Evolutionary conservation across 345 rosid species (phyloP), one percentile per base, ranked within the genome.

Genomic region (Ceriops zippeliana): DNA sequence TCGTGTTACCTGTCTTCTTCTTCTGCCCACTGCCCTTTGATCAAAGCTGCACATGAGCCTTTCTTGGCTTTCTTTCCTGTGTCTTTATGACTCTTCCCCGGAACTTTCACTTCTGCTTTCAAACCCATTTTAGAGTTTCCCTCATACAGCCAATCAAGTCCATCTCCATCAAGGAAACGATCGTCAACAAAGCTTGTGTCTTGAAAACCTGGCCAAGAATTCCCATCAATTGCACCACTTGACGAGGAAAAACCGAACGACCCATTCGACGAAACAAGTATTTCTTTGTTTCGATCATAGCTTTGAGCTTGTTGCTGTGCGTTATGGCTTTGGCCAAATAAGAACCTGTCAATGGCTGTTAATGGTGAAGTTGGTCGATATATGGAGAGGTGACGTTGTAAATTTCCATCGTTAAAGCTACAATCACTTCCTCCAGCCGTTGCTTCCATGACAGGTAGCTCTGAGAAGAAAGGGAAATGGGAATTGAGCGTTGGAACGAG

Each of bases 21-120:
- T 16, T 85, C 84, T 2, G 93, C 88, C 97, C 99, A 93, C 72
- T 91, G 97, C 19, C 99, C 99, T 78, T 93, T 91, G 83, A 93
- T 88, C 82, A 91, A 77, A 67, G 75, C 76, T 49, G 69, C 69
- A 62, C 79, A 70, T 54, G 83, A 26, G n/a, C 69, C 74, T 72
- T 85, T 93, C 74, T 80, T 86, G 26, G 69, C 65, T 72, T 79
- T 86, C 79, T 81, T 86, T 62, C 63, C 72, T 22, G 62, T 46
- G 37, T 53, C 78, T 58, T 69, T 72, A n/a, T 35, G 32, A 60
- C 62, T 70, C 70, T 73, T 79, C 20, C 63, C 66, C 30, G 60
- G 57, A 27, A 15, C 74, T 57, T 66, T 82, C 26, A 6, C 71
- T 28, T 73, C 61, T 26, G 58, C 76, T 54, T 58, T 66, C 58